These are phyloP conservation scores for Ustilago nuda DNA, from an alignment of 1,284 basidiomycete species.

Conservation along the genomic window DNA sequence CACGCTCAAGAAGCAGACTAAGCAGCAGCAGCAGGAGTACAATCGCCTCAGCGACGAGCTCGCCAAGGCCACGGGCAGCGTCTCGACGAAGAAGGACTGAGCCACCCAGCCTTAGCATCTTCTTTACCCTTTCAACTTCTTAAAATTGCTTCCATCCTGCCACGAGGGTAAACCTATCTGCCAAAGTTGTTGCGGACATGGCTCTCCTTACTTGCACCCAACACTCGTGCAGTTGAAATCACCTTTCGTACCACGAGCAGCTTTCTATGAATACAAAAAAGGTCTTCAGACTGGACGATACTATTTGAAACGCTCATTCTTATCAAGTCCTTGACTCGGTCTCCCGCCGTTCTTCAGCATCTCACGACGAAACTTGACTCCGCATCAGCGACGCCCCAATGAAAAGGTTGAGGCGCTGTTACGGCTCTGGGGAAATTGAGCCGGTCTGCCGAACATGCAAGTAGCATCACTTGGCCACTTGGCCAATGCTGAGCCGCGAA, in stretches of 20 bases:
- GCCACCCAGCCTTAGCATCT: background rate
- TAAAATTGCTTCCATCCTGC: background rate
- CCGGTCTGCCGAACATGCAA: background rate
- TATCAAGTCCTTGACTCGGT: too few species aligned
- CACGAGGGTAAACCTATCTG: background rate
- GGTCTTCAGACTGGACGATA: background rate
- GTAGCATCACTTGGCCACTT: background rate
- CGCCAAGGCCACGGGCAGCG: constrained; percentile 52
- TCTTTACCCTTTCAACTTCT: background rate
- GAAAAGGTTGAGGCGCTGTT: too few species aligned
- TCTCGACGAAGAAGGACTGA: constrained; percentile 60
- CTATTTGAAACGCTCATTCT: background rate
- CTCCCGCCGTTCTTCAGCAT: background rate
- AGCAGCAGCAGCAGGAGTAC: constrained; percentile 68
- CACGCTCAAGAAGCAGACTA: constrained; percentile 67
- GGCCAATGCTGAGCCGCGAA: too few species aligned
- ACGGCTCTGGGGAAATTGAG: background rate
- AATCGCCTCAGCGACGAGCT: constrained; percentile 67
- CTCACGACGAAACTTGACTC: background rate
- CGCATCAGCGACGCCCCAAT: background rate
- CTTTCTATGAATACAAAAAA: background rate
- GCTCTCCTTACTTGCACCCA: background rate
- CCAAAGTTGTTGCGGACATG: background rate
- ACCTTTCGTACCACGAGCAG: background rate
- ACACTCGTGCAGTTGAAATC: background rate